Evolutionary conservation across 2,329 filamentous ascomycete species (phyloP), one percentile per base, ranked within the genome.

Genomic region (Penicillium sp.): DNA sequence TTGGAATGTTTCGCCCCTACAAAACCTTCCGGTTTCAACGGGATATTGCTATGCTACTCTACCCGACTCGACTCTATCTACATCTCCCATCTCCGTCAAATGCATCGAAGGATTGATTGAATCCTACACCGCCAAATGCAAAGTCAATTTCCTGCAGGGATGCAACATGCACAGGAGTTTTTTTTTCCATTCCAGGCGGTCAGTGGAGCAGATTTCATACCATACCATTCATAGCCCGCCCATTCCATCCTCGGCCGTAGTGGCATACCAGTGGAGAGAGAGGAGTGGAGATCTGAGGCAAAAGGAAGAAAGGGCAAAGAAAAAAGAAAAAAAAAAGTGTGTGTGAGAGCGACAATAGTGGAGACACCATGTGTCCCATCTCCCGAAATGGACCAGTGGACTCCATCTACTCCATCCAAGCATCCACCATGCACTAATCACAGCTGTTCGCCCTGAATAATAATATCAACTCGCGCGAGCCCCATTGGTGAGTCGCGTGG

Each of bases 361-460:
- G 61, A 45, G 55, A 51, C 29, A 39, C 62, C 62, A 65, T 65
- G 62, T 65, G 62, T 61, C 52, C 61, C 55, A 59, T 55, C 33
- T 47, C 56, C 59, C 51, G 36, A 55, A 48, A 42, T 52, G 59
- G 57, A 39, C 33, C 39, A 40, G 44, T 34, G 23, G 29, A 31
- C 53, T 54, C 47, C 48, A 61, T 34, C 44, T 26, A 21, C 54
- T 55, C 45, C 42, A 54, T 54, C 48, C 14, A 26, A 46, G n/a
- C 40, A 52, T 40, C 26, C 16, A 19, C 8, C 31, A 24, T 46
- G 31, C 19, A 54, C 59, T 56, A 62, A 60, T 59, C 49, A 58
- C 21, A 31, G 23, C 10, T 9, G 42, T 28, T 23, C 31, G 43
- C 21, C 33, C 31, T 52, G 54, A 57, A 54, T 46, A 55, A 59